Evolutionary conservation across 2,329 filamentous ascomycete genomes (phyloP).

Genomic region (Stachybotrys echinatus): DNA sequence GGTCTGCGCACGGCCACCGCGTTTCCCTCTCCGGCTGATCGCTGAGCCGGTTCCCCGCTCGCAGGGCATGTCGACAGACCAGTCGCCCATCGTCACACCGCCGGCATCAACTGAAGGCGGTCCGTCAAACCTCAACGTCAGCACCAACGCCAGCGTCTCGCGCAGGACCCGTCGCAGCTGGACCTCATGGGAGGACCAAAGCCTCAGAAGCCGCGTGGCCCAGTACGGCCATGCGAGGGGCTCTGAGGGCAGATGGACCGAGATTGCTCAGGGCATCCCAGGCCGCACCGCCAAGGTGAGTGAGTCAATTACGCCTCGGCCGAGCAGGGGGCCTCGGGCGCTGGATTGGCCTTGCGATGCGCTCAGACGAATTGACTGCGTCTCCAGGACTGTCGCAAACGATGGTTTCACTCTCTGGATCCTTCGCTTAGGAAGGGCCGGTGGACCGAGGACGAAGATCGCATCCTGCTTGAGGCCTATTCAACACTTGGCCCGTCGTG

Average conservation of each 20-base stretch:
- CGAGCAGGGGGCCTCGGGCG: not conserved
- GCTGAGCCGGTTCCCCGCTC: not conserved
- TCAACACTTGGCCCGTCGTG: constrained; percentile 17
- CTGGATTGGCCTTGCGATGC: no score
- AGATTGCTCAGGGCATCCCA: constrained; percentile 16
- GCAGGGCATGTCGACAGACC: not conserved
- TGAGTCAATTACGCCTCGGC: no score
- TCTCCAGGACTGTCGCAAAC: constrained; percentile 22
- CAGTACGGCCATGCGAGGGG: constrained; percentile 19
- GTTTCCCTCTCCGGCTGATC: not conserved
- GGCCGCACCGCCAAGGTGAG: constrained; percentile 21
- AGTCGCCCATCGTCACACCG: not conserved
- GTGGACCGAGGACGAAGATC: constrained; percentile 22
- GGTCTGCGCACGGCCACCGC: no score
- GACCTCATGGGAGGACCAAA: constrained; percentile 19
- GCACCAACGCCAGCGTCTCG: not conserved
- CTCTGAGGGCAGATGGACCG: constrained; percentile 20
- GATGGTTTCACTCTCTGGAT: constrained; percentile 23
- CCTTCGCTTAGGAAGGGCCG: constrained; percentile 20
- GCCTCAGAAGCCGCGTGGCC: constrained; percentile 17
- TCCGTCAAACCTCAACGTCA: no score
- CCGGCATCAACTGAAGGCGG: constrained; percentile 1
- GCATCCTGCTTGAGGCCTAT: constrained; percentile 19
- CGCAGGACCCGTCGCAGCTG: constrained; percentile 16
- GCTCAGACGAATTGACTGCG: no score